Evolutionary conservation across 164 flowering plant genomes (phyloP).

Genomic region (Santalum album): DNA sequence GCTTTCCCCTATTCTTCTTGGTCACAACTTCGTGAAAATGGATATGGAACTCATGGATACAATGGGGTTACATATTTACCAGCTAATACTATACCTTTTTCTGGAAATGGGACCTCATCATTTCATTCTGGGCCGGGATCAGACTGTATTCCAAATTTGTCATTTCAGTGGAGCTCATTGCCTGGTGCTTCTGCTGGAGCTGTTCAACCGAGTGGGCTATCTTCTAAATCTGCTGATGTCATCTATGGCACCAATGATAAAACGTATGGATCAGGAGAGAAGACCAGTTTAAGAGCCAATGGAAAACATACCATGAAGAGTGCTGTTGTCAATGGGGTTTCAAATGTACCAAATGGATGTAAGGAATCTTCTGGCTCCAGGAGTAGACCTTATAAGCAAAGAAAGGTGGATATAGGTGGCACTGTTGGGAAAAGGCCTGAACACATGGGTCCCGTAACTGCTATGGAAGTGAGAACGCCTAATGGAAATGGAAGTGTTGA

Average conservation of each 20-base stretch:
- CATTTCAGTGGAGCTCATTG: constrained; percentile 51
- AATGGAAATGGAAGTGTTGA: constrained; percentile 24
- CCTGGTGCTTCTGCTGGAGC: constrained; percentile 35
- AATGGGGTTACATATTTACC: constrained; percentile 39
- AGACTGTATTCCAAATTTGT: constrained; percentile 40
- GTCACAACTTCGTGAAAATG: constrained; percentile 38
- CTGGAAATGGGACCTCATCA: constrained; percentile 38
- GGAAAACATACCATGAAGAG: constrained; percentile 20
- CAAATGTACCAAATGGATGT: constrained; percentile 10
- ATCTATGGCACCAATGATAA: constrained; percentile 32
- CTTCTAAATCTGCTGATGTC: constrained; percentile 19
- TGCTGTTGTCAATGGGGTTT: constrained; percentile 7
- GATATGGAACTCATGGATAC: constrained; percentile 43
- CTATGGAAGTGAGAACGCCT: constrained; percentile 20
- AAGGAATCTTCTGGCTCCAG: constrained; percentile 20
- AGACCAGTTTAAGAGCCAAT: constrained; percentile 21
- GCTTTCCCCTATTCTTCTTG: constrained; percentile 42
- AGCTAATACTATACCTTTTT: constrained; percentile 19
- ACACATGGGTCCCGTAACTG: constrained; percentile 19
- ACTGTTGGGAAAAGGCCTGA: constrained; percentile 21
- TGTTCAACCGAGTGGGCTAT: constrained; percentile 26
- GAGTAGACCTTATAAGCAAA: constrained; percentile 48
- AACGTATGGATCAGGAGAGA: constrained; percentile 11
- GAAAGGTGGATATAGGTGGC: constrained; percentile 33
- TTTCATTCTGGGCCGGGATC: constrained; percentile 46